Conservation (phyloP, 345 rosid species). For the Lumnitzera littorea region DNA sequence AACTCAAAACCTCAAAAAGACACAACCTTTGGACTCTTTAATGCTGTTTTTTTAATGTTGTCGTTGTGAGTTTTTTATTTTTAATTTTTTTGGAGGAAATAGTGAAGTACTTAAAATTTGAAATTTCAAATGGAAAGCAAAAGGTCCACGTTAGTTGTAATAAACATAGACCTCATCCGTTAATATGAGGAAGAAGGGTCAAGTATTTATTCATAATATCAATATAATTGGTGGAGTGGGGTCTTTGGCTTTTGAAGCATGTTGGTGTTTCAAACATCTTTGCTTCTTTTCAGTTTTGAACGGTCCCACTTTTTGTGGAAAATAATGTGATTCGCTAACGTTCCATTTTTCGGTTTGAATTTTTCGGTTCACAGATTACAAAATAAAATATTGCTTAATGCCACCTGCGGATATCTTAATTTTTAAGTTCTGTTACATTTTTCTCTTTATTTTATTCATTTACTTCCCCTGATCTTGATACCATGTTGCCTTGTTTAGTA, state of each 20-base stretch:
- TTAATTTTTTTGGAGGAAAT: neutral
- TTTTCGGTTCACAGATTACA: neutral
- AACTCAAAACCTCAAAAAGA: conserved; percentile 4
- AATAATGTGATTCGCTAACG: conserved; percentile 5
- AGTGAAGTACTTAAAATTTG: conserved; percentile 19
- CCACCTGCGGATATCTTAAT: too few relatives aligned
- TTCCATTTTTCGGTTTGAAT: neutral
- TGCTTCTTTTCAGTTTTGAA: too few relatives aligned
- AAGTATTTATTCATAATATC: conserved; percentile 11
- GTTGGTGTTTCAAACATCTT: too few relatives aligned
- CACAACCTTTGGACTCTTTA: neutral
- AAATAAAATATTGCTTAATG: too few relatives aligned
- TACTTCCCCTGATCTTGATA: too few relatives aligned
- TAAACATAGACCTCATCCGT: neutral
- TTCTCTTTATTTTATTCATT: neutral
- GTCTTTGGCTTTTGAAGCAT: too few relatives aligned
- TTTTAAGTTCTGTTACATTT: neutral
- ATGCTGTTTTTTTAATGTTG: neutral
- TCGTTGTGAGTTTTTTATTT: neutral
- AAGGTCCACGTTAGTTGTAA: conserved; percentile 13
- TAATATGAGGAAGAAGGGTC: conserved; percentile 12
- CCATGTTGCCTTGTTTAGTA: too few relatives aligned
- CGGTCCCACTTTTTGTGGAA: conserved; percentile 3
- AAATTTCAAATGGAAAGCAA: conserved; percentile 25
- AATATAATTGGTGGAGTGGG: neutral